Evolutionary conservation across 768 basidiomycete species (phyloP), one percentile per base, ranked within the genome.

Genomic region (Lentinula boryana): DNA sequence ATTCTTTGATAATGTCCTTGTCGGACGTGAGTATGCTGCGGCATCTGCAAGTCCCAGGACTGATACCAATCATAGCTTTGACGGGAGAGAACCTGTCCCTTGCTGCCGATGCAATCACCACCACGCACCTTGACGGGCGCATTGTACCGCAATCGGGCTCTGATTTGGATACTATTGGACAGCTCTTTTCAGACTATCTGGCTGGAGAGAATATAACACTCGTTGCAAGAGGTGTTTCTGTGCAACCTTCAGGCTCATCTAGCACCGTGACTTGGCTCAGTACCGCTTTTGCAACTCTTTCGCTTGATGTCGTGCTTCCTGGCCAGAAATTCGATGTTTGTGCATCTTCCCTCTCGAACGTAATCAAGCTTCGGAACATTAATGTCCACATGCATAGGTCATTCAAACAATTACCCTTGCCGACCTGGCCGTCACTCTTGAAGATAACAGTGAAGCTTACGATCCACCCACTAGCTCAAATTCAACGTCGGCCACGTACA

Each of bases 211-310:
- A 89, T 61, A 79, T 83, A 62, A 86, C 85, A 0, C 75, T 90
- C 49, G 71, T 75, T 27, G 83, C 85, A 13, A 76, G 75, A 31
- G 88, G 88, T 27, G 73, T 82, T 38, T 81, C 82, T 16, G 86
- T 89, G 5, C 81, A 84, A 57, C 85, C 88, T 12, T 69, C 73
- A 9, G 85, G 84, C 23, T 74, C 84, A 1, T 73, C 71, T 60
- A 71, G 71, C 21, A 74, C 81, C 0, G 84, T 89, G 13, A 69
- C 71, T 3, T 89, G 88, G 88, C 69, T 91, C 43, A 86, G 80
- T 50, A 76, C 80, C n/a, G 88, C 88, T 5, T 89, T 90, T 75
- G 78, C 85, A 72, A 83, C 85, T 5, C 72, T 90, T 35, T 78
- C 80, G 6, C 77, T 91, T 8, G 63, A 80, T 6, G 87, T 90